Base-by-base conservation (phyloP, 192 early-diverging fungal species). In the Blastocladiella britannica region DNA sequence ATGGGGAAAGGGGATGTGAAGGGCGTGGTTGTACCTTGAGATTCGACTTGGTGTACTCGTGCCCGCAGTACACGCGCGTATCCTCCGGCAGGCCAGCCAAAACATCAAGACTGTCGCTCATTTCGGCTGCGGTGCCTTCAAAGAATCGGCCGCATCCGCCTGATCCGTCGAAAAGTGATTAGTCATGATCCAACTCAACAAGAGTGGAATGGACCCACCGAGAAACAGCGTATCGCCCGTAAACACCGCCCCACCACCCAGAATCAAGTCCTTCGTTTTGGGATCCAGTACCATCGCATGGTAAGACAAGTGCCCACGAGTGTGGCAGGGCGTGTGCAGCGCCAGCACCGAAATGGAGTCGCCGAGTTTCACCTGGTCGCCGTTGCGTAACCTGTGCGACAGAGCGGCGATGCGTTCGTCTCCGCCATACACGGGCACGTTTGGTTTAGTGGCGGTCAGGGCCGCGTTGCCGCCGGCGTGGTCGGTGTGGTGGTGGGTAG, bases 401-500 rank as follows among this genome's bases (percentile, higher is more conserved):
- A 94, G 75, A 12, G 72, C 77, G 1, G 82, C 82, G 55, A 97
- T 88, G 7, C 91, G 81, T 37, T 75, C 77, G 67, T 97, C 93
- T 28, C 81, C 84, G 25, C 89, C 93, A 67, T 80, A 91, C 15
- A 93, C 82, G 0, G 66, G 67, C 20, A 8, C 53, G n/a, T n/a
- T n/a, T n/a, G n/a, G n/a, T n/a, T n/a, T n/a, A n/a, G n/a, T n/a
- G n/a, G n/a, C n/a, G n/a, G n/a, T n/a, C n/a, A n/a, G 26, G 51
- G 74, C 68, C 29, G 60, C 64, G 63, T 91, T 91, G 28, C 89
- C 88, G 37, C 79, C 85, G 25, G 86, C 64, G 62, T 97, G 93
- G 67, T 97, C 93, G 62, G 65, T 66, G 63, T 93, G 90, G 67
- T 96, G 89, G 70, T 96, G 92, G 22, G 88, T 90, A 26, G 79